Conservation (phyloP, 1,284 basidiomycete species). For the Papiliotrema flavescens region DNA sequence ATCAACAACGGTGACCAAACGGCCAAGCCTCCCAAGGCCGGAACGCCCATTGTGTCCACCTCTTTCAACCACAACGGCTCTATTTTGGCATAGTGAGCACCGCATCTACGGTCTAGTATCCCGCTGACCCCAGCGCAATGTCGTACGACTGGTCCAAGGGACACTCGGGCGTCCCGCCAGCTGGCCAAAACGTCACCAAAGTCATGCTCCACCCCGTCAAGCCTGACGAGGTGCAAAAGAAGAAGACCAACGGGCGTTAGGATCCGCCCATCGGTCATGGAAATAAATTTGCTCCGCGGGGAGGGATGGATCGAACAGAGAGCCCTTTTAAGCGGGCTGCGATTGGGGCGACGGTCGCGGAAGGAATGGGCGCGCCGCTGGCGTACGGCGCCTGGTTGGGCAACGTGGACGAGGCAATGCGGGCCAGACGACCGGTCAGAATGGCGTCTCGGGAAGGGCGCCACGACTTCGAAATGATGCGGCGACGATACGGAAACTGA, state of each 20-base stretch:
- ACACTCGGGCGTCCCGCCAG: slow-evolving; percentile 76
- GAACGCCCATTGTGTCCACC: slow-evolving; percentile 54
- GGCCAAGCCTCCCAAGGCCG: slow-evolving; percentile 56
- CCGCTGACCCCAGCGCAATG: slow-evolving; percentile 53
- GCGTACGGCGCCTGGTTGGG: too few species aligned
- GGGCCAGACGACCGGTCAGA: too few species aligned
- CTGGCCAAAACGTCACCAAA: slow-evolving; percentile 65
- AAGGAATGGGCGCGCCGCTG: too few species aligned
- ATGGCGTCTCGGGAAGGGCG: too few species aligned
- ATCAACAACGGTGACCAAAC: slow-evolving; percentile 64
- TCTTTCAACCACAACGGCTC: slow-evolving; percentile 79
- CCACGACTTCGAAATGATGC: too few species aligned
- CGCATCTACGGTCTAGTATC: not conserved
- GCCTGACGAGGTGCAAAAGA: slow-evolving; percentile 74
- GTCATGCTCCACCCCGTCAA: slow-evolving; percentile 87
- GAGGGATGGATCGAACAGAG: not conserved
- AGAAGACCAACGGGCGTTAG: slow-evolving; percentile 8
- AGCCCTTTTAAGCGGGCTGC: not conserved
- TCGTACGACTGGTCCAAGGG: slow-evolving; percentile 91
- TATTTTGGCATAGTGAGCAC: slow-evolving; percentile 75
- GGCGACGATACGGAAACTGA: too few species aligned
- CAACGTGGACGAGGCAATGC: too few species aligned
- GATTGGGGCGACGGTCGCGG: too few species aligned
- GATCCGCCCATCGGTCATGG: not conserved
- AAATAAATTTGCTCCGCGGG: not conserved